phyloP scores from a whole-genome alignment of 331 rosid species.

The Rosa hybrid region DNA sequence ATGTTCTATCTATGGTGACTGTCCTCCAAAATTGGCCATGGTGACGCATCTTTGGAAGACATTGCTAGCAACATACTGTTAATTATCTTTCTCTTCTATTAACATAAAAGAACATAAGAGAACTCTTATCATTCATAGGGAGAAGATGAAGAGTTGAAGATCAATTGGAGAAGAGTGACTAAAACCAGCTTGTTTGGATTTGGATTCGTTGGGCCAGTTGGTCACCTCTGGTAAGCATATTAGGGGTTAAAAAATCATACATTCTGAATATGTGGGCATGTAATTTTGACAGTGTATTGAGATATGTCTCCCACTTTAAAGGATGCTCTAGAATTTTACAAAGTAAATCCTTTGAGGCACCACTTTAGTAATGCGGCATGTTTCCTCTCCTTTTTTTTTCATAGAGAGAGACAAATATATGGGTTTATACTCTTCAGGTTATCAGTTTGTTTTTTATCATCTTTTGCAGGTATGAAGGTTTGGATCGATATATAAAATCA shows the following conservation, averaged over 20 bases:
- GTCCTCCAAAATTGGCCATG: not conserved
- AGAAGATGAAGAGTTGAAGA: slow-evolving; percentile 32
- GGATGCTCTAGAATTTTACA: not conserved
- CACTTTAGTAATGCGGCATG: not conserved
- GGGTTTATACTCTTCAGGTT: slow-evolving; percentile 8
- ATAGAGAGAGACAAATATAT: not conserved
- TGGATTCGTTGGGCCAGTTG: slow-evolving; percentile 53
- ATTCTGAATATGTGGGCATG: not conserved
- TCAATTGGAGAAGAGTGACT: slow-evolving; percentile 50
- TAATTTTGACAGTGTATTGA: not conserved
- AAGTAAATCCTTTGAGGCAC: not conserved
- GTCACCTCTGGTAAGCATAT: slow-evolving; percentile 45
- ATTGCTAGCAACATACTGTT: not conserved
- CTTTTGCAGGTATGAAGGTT: slow-evolving; percentile 75
- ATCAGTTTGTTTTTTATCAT: slow-evolving; percentile 12
- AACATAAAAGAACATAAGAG: not conserved
- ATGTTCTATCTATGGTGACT: not conserved
- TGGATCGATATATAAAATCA: slow-evolving; percentile 65
- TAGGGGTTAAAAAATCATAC: not conserved
- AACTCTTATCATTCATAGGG: slow-evolving; percentile 18
- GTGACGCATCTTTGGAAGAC: not conserved
- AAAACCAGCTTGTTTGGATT: slow-evolving; percentile 47
- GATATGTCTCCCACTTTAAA: not conserved
- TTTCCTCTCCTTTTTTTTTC: not conserved
- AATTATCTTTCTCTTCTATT: not conserved